phyloP scores from a whole-genome alignment of 2,329 filamentous ascomycete species.

The Phyllosticta citribraziliensis region DNA sequence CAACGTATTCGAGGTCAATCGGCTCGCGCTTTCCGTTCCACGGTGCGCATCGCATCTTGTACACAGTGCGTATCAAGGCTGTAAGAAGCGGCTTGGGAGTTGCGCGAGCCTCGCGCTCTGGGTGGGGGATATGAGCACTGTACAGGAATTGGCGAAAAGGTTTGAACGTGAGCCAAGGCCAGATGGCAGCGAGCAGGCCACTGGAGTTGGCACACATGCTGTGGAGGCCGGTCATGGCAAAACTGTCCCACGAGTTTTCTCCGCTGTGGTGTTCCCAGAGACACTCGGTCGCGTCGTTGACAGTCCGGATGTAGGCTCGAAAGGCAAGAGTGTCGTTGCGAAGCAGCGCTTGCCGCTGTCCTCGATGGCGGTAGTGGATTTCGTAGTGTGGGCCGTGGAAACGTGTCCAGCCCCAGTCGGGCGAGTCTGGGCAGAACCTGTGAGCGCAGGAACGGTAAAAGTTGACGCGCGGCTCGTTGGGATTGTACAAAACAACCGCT shows the following conservation, averaged over 20 bases:
- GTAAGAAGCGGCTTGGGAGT: conserved; percentile 42
- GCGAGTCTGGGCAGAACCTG: conserved; percentile 47
- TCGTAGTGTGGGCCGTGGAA: conserved; percentile 51
- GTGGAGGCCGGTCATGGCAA: conserved; percentile 48
- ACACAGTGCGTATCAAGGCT: conserved; percentile 43
- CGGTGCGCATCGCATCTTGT: conserved; percentile 32
- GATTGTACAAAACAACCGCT: conserved; percentile 54
- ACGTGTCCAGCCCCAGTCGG: conserved; percentile 56
- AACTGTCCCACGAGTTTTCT: conserved; percentile 47
- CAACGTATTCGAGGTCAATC: conserved; percentile 25
- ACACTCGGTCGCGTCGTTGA: conserved; percentile 50
- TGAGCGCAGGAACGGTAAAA: conserved; percentile 47
- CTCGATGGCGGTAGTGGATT: conserved; percentile 46
- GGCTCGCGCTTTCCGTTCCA: conserved; percentile 13
- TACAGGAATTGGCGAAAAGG: conserved; percentile 50
- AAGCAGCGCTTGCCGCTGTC: conserved; percentile 49
- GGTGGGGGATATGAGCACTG: conserved; percentile 36
- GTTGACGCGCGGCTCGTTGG: conserved; percentile 49
- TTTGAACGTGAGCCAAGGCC: conserved; percentile 48
- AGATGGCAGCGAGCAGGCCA: conserved; percentile 44
- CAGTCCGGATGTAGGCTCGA: conserved; percentile 50
- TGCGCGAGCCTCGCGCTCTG: conserved; percentile 34
- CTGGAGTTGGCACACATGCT: conserved; percentile 19
- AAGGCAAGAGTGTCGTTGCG: conserved; percentile 53
- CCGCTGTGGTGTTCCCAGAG: conserved; percentile 51